phyloP scores from a whole-genome alignment of 352 stramenopile species.

The Globisporangium spiculum region DNA sequence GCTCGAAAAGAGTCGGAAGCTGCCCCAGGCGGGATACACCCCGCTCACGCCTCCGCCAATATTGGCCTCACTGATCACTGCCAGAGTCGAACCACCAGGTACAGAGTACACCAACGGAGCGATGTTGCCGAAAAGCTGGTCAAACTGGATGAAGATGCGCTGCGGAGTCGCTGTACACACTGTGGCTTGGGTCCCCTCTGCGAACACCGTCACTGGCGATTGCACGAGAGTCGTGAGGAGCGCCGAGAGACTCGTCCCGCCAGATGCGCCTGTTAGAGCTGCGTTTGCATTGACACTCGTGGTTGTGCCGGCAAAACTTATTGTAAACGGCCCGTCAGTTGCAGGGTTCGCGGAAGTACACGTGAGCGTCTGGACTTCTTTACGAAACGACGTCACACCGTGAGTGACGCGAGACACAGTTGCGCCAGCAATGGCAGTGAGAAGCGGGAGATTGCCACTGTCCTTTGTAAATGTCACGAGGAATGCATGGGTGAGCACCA shows the following conservation, averaged over 20 bases:
- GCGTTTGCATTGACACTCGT: conserved; percentile 41
- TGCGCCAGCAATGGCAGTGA: conserved; percentile 20
- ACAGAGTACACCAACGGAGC: conserved; percentile 39
- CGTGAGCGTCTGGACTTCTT: conserved; percentile 82
- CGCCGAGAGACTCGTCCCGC: conserved; percentile 26
- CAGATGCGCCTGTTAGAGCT: conserved; percentile 28
- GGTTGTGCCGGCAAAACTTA: conserved; percentile 46
- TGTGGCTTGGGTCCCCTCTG: conserved; percentile 39
- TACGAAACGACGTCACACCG: conserved; percentile 42
- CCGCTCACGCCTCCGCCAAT: conserved; percentile 58
- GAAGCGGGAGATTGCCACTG: conserved; percentile 43
- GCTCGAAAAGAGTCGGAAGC: conserved; percentile 64
- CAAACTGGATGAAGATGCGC: conserved; percentile 82
- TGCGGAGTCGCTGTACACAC: conserved; percentile 43
- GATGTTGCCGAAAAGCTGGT: conserved; percentile 53
- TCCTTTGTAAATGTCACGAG: conserved; percentile 70
- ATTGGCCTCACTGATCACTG: conserved; percentile 42
- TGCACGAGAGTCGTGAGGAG: conserved; percentile 32
- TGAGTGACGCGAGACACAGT: conserved; percentile 32
- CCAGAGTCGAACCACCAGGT: conserved; percentile 29
- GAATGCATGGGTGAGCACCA: conserved; percentile 37
- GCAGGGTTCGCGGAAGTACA: conserved; percentile 45
- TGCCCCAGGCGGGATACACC: conserved; percentile 86
- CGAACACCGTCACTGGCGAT: conserved; percentile 36
- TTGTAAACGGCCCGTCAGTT: conserved; percentile 43